These are phyloP conservation scores for Coniochaeta hoffmannii DNA, from an alignment of 2,329 filamentous ascomycete species.

Conservation along the genomic window DNA sequence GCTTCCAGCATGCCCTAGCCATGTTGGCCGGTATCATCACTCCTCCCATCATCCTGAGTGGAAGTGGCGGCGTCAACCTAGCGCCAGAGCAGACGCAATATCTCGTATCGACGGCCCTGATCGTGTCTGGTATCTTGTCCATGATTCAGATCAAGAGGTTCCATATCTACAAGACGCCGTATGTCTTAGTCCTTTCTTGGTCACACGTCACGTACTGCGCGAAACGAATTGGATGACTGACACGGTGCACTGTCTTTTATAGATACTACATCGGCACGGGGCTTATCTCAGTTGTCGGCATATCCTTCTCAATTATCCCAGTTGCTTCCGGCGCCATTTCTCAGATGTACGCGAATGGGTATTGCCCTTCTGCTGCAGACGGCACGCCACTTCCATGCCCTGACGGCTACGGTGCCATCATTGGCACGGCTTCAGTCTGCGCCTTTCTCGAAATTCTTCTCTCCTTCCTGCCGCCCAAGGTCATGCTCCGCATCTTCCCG, in stretches of 20 bases:
- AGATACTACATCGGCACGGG: constrained; percentile 75
- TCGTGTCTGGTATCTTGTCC: constrained; percentile 71
- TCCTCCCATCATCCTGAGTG: constrained; percentile 65
- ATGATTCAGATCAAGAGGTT: constrained; percentile 72
- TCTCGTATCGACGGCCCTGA: constrained; percentile 69
- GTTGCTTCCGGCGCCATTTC: constrained; percentile 63
- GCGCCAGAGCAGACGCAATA: constrained; percentile 58
- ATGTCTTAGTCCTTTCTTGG: constrained; percentile 15
- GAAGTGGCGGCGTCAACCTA: constrained; percentile 57
- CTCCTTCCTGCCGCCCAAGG: constrained; percentile 63
- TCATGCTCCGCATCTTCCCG: constrained; percentile 68
- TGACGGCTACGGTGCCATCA: constrained; percentile 65
- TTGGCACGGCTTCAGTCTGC: constrained; percentile 62
- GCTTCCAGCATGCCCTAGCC: constrained; percentile 70
- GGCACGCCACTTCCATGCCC: constrained; percentile 68
- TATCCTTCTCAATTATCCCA: constrained; percentile 70
- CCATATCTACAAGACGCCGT: constrained; percentile 60
- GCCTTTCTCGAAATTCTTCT: constrained; percentile 64
- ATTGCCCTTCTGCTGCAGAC: constrained; percentile 49
- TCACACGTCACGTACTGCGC: too few species aligned
- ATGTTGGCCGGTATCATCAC: constrained; percentile 74
- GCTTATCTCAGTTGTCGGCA: constrained; percentile 70
- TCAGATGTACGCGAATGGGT: constrained; percentile 74
- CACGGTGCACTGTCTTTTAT: neutral
- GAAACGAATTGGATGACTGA: neutral